Percentiles rank a stretch among this genome's conserved stretches.
Evolutionary conservation across 2,329 filamentous ascomycete genomes (phyloP).

Genomic region (Ophiocordyceps australis): DNA sequence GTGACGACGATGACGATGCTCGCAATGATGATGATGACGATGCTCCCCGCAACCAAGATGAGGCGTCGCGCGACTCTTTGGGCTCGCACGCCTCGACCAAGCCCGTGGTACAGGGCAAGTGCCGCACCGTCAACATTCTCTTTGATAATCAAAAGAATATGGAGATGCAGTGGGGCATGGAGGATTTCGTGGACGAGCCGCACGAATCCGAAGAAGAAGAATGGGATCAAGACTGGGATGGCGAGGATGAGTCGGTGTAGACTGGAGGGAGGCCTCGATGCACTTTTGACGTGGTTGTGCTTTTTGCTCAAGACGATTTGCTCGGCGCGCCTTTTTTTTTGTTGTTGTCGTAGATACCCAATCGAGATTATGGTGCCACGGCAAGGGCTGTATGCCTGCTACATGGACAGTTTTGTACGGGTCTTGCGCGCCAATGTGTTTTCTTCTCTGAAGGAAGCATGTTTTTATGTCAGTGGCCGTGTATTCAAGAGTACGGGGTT

Average conservation of each 20-base stretch:
- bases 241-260: constrained; percentile 19
- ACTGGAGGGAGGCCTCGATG: too few species aligned
- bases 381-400: too few species aligned
- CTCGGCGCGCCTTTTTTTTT: too few species aligned
- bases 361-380: too few species aligned
- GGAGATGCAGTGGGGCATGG: constrained; percentile 51
- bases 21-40: not conserved
- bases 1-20: not conserved
- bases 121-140: constrained; percentile 49
- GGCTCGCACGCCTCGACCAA: not conserved
- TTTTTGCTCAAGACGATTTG: too few species aligned
- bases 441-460: too few species aligned
- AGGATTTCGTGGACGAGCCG: constrained; percentile 47
- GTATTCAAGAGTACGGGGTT: too few species aligned
- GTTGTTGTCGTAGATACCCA: too few species aligned
- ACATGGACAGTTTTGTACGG: too few species aligned
- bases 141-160: constrained; percentile 61
- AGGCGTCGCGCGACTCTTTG: not conserved
- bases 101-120: constrained; percentile 45
- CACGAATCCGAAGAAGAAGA: constrained; percentile 37
- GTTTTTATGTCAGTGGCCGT: too few species aligned
- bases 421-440: too few species aligned
- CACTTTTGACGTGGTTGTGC: too few species aligned
- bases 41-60: constrained; percentile 1
- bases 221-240: constrained; percentile 37